Evolutionary conservation across 768 basidiomycete species (phyloP), one percentile per base, ranked within the genome.

Genomic region (Polyporus arcularius): DNA sequence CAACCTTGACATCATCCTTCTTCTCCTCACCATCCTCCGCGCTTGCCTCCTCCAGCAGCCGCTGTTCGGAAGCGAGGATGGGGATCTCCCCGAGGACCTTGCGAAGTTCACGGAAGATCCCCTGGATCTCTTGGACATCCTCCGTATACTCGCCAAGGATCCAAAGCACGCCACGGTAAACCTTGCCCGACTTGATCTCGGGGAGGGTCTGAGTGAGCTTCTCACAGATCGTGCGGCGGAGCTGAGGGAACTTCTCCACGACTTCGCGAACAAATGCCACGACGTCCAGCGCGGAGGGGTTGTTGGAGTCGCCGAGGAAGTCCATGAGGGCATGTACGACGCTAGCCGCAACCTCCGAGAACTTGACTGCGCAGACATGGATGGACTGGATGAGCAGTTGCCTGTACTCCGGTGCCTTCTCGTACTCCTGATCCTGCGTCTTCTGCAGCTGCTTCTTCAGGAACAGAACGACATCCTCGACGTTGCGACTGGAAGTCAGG

Each of bases 321-420:
- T 95, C 91, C 90, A 94, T 91, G 49, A 94, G 78, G 0, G 91
- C 92, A 66, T 97, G 92, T 0, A 98, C 94, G 45, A 98, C 96
- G 63, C 88, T 95, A 1, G 93, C 92, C 5, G 97, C 96, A 15
- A 99, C 91, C 72, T 98, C 96, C 4, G 94, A 94, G 80, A 97
- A 98, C 68, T 90, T 92, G 80, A 98, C 89, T 3, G 97, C 96
- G 67, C 92, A 94, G 53, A 97, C 84, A 72, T 98, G 97, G 64
- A 98, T 99, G 31, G 92, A 94, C 72, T 98, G 96, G 66, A 99
- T 98, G 65, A 99, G 84, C 1, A 98, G 83, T 70, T 98, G 96
- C 28, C 96, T 85, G 76, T 97, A 98, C 73, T 99, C 97, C 0
- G 93, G 82, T 41, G 92, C 91, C 82, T 98, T 98, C 72, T 98